Conservation (phyloP, 2,329 filamentous ascomycete species). For the Alternaria triticina region DNA sequence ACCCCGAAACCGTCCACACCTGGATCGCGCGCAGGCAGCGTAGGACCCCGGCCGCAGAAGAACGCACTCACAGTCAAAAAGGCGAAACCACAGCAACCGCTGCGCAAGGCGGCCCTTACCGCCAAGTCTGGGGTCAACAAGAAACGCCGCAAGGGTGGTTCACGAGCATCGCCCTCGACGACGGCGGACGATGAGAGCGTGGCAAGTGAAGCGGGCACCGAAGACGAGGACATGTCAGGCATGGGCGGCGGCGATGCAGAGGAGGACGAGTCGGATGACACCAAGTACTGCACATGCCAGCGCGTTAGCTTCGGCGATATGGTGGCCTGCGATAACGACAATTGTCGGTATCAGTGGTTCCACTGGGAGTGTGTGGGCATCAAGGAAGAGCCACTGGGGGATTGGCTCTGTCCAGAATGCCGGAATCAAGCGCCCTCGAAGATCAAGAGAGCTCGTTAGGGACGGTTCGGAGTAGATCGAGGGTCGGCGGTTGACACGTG, state of each 20-base stretch:
- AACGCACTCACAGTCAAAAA: constrained; percentile 60
- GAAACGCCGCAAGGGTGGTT: constrained; percentile 47
- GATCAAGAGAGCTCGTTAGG: constrained; percentile 49
- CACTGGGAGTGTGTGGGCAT: constrained; percentile 71
- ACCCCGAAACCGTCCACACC: constrained; percentile 66
- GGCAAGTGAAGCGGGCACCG: constrained; percentile 52
- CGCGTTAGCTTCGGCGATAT: constrained; percentile 86
- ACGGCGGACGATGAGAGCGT: constrained; percentile 61
- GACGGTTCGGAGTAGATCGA: background rate
- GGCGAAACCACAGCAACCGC: constrained; percentile 60
- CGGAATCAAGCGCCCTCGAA: constrained; percentile 48
- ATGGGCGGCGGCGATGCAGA: constrained; percentile 47
- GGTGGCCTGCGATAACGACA: constrained; percentile 86
- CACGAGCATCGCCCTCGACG: constrained; percentile 50
- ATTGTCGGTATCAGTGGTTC: constrained; percentile 85
- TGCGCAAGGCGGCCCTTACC: constrained; percentile 45
- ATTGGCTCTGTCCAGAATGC: constrained; percentile 58
- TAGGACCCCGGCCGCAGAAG: constrained; percentile 58
- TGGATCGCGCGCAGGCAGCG: constrained; percentile 64
- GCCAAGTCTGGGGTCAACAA: constrained; percentile 46
- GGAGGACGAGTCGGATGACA: constrained; percentile 78
- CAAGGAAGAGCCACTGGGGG: constrained; percentile 57
- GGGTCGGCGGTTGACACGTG: background rate
- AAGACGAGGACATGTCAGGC: constrained; percentile 60
- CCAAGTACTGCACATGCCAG: constrained; percentile 80